Conservation (phyloP, 2,329 filamentous ascomycete species). For the Rutstroemia sp. region DNA sequence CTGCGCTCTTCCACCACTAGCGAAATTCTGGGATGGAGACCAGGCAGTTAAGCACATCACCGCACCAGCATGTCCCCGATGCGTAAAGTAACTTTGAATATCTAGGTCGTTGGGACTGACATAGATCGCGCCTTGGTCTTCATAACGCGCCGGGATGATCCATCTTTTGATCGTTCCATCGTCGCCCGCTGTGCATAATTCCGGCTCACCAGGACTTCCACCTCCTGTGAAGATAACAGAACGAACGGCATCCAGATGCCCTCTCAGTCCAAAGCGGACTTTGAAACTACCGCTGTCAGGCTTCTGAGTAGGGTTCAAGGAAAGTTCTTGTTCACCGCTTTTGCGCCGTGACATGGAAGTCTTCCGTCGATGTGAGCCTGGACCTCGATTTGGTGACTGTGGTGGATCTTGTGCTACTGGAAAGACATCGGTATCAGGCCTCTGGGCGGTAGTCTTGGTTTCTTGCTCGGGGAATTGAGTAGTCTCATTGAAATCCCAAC, state of each 20-base stretch:
- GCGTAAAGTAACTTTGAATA: conserved; percentile 88
- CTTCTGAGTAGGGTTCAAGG: conserved; percentile 48
- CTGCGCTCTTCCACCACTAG: conserved; percentile 76
- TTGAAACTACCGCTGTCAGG: conserved; percentile 76
- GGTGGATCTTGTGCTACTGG: conserved; percentile 71
- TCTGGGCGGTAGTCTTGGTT: conserved; percentile 44
- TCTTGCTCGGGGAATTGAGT: conserved; percentile 50
- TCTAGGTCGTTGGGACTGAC: conserved; percentile 62
- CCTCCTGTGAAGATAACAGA: conserved; percentile 96
- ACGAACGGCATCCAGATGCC: conserved; percentile 88
- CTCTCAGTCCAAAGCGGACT: conserved; percentile 82
- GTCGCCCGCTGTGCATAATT: conserved; percentile 93
- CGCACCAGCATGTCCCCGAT: conserved; percentile 85
- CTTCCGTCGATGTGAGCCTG: conserved; percentile 68
- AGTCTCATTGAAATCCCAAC: conserved; percentile 88
- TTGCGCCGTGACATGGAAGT: conserved; percentile 68
- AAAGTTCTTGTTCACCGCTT: conserved; percentile 59
- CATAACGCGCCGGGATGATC: conserved; percentile 81
- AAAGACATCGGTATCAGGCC: conserved; percentile 84
- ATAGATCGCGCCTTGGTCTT: conserved; percentile 45
- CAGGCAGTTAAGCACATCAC: conserved; percentile 84
- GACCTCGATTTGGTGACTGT: conserved; percentile 69
- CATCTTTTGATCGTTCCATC: conserved; percentile 95
- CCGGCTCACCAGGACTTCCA: conserved; percentile 88
- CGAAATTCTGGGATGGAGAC: conserved; percentile 80